Conservation (phyloP, 495 filamentous ascomycete genomes). For the Penicillium egyptiacum region DNA sequence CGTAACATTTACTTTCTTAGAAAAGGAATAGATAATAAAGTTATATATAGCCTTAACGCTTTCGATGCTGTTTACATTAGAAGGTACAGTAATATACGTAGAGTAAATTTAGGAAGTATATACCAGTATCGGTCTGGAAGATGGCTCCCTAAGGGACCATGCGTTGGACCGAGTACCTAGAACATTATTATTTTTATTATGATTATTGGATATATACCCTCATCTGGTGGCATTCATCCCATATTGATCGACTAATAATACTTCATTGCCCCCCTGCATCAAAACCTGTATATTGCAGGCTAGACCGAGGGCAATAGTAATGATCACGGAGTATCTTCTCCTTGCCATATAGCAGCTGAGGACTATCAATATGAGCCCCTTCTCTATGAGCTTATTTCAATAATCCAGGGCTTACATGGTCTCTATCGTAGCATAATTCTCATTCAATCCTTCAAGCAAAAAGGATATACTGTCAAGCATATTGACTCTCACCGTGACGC, state of each 20-base stretch:
- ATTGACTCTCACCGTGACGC: background rate
- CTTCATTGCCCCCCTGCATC: constrained; percentile 1
- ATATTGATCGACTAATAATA: background rate
- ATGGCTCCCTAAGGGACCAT: no score
- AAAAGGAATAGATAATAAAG: no score
- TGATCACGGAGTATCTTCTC: background rate
- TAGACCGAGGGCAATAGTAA: background rate
- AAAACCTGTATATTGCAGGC: background rate
- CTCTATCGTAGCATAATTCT: background rate
- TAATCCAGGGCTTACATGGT: background rate
- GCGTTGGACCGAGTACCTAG: no score
- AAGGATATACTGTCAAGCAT: background rate
- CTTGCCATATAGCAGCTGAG: background rate
- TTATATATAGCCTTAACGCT: no score
- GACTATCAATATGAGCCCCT: background rate
- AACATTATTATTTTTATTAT: background rate
- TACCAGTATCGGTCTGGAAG: no score
- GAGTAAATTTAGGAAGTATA: no score
- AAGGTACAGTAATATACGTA: no score
- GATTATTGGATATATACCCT: background rate
- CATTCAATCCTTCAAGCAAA: background rate
- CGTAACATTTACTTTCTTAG: no score
- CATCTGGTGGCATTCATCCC: background rate
- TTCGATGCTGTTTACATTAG: no score
- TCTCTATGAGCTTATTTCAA: background rate